Base-by-base conservation (phyloP, 2,329 filamentous ascomycete genomes). In the Endocalyx cinctus region DNA sequence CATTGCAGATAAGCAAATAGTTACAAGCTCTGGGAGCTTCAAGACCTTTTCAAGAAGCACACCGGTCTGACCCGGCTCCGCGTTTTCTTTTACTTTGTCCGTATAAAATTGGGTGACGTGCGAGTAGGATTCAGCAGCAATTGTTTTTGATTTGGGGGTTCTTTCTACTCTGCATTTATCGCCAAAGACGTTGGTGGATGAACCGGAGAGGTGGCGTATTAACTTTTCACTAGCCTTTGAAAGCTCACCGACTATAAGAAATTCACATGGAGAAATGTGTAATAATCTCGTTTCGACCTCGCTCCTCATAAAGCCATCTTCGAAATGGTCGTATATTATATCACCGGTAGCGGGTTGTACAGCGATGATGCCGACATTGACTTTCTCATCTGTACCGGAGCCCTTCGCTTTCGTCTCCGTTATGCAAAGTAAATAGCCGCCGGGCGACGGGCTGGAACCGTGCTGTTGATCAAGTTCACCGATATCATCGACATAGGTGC, bases 281-380 rank as follows among this genome's bases (percentile, higher is more conserved):
- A 98, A 67, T 17, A 98, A 66, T n/a, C 92, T 72, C 0, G 92
- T 98, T 63, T 98, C 92, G 20, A 98, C 84, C 57, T 98, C 92
- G 50, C 83, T 88, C 30, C 92, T 75, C 90, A 98, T 95, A 63
- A 97, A 97, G 2, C 90, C 88, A 52, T 98, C 92, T 48, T 97
- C 87, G 49, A 98, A 98, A 38, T 83, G 81, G 53, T 98, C 92
- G 51, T 96, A 94, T 35, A 97, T 84, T 48, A 98, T 87, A 57
- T 97, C 90, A 35, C 92, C 92, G 0, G 92, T 98, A 1, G 87
- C 85, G 7, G 92, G 92, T 51, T 98, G 92, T 5, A 98, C 92
- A 17, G 92, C 92, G 15, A 98, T 72, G 37, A 98, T 78, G 2
- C 92, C 92, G 16, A 97, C 82, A 35, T 92, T 79, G 1, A 97